These are phyloP conservation scores for Syncephalastrum sp. DNA, from an alignment of 371 early-diverging fungal genomes.

Conservation along the genomic window DNA sequence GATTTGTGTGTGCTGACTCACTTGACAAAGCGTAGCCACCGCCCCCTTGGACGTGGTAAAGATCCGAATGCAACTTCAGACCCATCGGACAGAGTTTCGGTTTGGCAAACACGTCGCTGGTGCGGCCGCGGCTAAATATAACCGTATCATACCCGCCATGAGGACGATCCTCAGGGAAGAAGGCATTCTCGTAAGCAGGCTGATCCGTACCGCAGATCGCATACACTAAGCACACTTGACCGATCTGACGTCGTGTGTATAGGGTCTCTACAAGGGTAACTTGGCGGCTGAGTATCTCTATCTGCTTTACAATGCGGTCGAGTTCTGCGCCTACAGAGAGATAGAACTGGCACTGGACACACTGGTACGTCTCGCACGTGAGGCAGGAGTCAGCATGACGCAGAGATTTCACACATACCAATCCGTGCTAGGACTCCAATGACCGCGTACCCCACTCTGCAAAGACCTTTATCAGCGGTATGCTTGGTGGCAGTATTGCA, in stretches of 20 bases:
- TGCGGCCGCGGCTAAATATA: constrained; percentile 47
- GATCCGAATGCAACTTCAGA: constrained; percentile 76
- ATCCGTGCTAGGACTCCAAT: constrained; percentile 10
- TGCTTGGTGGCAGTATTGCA: constrained; percentile 55
- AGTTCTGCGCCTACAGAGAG: constrained; percentile 77
- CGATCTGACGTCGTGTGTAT: not conserved
- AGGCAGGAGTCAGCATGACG: not conserved
- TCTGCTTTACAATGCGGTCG: constrained; percentile 83
- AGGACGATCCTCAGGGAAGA: constrained; percentile 69
- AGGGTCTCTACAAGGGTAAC: constrained; percentile 95
- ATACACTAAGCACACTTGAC: not conserved
- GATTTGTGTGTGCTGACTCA: not conserved
- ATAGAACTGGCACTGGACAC: constrained; percentile 31
- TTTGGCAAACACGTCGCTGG: constrained; percentile 1
- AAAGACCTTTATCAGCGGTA: constrained; percentile 68
- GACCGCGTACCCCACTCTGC: constrained; percentile 30
- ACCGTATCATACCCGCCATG: constrained; percentile 51
- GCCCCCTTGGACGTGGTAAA: constrained; percentile 94
- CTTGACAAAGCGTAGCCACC: constrained; percentile 27
- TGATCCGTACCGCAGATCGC: not conserved
- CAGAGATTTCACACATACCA: constrained; percentile 1
- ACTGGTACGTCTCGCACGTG: constrained; percentile 12
- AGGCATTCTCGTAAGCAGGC: constrained; percentile 57
- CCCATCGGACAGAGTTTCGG: constrained; percentile 27
- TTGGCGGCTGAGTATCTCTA: constrained; percentile 89